phyloP scores from a whole-genome alignment of 371 early-diverging fungal genomes.

The Chytridiales sp. region DNA sequence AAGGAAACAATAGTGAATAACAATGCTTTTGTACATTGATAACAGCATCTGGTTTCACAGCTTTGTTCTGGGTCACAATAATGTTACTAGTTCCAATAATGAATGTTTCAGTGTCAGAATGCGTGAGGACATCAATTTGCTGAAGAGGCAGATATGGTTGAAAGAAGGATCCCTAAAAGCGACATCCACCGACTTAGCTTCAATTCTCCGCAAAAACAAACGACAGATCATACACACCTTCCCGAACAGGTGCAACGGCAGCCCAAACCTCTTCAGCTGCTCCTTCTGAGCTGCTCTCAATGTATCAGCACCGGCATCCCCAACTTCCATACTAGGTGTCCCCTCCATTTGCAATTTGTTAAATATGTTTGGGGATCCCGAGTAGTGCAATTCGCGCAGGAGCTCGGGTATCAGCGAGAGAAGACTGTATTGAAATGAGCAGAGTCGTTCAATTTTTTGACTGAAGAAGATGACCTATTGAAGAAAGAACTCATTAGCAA shows the following conservation, averaged over 20 bases:
- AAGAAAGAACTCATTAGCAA: neutral
- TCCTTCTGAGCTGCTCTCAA: neutral
- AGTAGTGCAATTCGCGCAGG: constrained; percentile 4
- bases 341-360: constrained; percentile 32
- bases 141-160: constrained; percentile 82
- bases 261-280: constrained; percentile 54
- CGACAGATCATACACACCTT: constrained; percentile 41
- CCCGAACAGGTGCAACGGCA: constrained; percentile 73
- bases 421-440: constrained; percentile 74
- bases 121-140: constrained; percentile 70
- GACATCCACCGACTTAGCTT: neutral
- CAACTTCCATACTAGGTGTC: constrained; percentile 54
- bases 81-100: constrained; percentile 76
- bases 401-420: constrained; percentile 65
- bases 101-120: constrained; percentile 62
- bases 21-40: constrained; percentile 57
- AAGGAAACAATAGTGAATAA: neutral
- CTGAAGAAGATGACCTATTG: constrained; percentile 75
- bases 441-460: constrained; percentile 69
- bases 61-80: constrained; percentile 72
- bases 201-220: neutral
- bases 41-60: constrained; percentile 66
- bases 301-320: no score
- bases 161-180: constrained; percentile 62
- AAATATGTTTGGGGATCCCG: neutral